Evolutionary conservation across 371 early-diverging fungal genomes (phyloP), one percentile per base, ranked within the genome.

Genomic region (Batrachochytrium dendrobatidis): DNA sequence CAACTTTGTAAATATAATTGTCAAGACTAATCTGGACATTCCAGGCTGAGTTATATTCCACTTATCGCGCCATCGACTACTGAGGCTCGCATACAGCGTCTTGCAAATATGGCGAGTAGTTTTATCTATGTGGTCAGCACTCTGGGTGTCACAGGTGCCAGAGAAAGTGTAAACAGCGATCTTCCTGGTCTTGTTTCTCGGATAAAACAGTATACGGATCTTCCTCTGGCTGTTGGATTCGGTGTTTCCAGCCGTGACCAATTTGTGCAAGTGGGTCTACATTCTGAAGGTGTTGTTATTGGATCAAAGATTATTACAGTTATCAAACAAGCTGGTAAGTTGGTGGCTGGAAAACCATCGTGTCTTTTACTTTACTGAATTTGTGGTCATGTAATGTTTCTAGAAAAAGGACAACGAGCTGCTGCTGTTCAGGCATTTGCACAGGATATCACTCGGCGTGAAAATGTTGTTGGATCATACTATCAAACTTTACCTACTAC

Each of bases 211-310:
- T 86, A 88, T 28, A 73, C 72, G 12, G 60, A 79, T 26, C 62
- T 88, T 29, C 92, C 94, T 3, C 75, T 98, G 46, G 98, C 95
- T 18, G 94, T 98, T 33, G 98, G 98, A 33, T 98, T 98, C 71
- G 96, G 98, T 66, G 94, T 98, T 20, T 80, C 88, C 28, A 94
- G 80, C 22, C 80, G 86, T 34, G 89, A 89, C 54, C 95, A 95
- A 57, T 98, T 94, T 65, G 63, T 76, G 34, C 68, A 81, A 31
- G 92, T 96, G 20, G 94, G 87, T 15, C 67, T 76, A n/a, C 83
- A 87, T 53, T 85, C 92, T 7, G 94, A 95, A 56, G 98, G 93
- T 71, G 94, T 96, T 49, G 92, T 95, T 15, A 91, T 95, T 64
- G 95, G 96, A 52, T 90, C 90, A 58, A 86, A 86, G 66, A 82